Percentiles rank a stretch among this genome's conserved stretches.
phyloP scores from a whole-genome alignment of 208 protist genomes.

The Leishmania major region DNA sequence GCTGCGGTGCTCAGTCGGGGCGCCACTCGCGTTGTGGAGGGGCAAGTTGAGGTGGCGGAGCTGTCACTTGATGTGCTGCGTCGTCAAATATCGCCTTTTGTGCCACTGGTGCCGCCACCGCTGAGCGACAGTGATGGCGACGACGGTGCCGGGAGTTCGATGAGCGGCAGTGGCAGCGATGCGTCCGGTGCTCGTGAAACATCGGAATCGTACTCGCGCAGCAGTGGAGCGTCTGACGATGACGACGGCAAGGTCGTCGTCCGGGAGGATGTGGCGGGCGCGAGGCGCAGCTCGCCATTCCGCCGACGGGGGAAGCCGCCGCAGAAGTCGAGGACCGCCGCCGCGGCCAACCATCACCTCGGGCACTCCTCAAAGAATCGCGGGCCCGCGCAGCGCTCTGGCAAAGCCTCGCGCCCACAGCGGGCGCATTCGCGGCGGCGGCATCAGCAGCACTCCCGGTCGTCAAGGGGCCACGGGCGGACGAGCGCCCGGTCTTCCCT shows the following conservation, averaged over 20 bases:
- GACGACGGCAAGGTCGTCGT: not conserved
- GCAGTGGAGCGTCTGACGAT: constrained; percentile 11
- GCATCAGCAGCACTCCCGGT: not conserved
- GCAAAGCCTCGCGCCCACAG: not conserved
- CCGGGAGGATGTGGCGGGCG: not conserved
- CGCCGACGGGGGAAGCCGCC: not conserved
- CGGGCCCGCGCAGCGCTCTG: not conserved
- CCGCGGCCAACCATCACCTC: not conserved
- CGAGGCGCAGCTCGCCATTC: not conserved
- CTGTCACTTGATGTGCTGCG: constrained; percentile 30
- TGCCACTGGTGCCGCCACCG: constrained; percentile 13
- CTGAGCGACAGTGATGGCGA: not conserved
- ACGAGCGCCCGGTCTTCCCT: not conserved
- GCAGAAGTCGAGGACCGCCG: not conserved
- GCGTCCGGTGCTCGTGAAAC: not conserved
- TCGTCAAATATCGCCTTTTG: constrained; percentile 17
- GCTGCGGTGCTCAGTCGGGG: not conserved
- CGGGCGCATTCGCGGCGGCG: not conserved
- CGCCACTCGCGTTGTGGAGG: constrained; percentile 24
- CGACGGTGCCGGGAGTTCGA: not conserved
- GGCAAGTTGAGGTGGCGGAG: constrained; percentile 33
- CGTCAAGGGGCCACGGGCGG: not conserved
- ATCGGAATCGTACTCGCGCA: not conserved
- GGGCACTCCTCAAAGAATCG: not conserved
- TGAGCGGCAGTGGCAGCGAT: not conserved